Evolutionary conservation across 2,329 filamentous ascomycete genomes (phyloP), one percentile per base, ranked within the genome.

Genomic region (Periconia sp.): DNA sequence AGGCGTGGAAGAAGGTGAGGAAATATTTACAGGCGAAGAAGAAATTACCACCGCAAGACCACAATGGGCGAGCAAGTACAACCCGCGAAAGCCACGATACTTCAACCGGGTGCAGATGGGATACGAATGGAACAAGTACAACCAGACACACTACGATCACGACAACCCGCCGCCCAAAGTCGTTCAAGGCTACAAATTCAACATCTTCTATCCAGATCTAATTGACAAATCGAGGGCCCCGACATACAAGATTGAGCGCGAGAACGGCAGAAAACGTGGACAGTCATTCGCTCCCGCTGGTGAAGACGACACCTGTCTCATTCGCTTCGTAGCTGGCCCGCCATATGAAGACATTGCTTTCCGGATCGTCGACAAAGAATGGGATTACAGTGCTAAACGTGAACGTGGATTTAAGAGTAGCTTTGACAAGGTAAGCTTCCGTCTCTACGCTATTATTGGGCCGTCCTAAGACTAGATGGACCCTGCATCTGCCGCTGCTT

Each of bases 91-190:
- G 72, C 94, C 94, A 10, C 84, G 88, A 47, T 97, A 96, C 73
- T 99, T 99, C 80, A 97, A 97, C 67, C 87, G 94, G 28, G 92
- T 97, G 33, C 92, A 96, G 71, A 96, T 96, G 89, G 94, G 94
- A 39, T 99, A 97, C 70, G 94, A 99, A 71, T 99, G 94, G 94
- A 99, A 99, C 78, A 99, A 99, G 73, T 99, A 99, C 80, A 99
- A 99, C 65, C 94, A 99, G 73, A 99, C 94, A 10, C 94, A 99
- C 73, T 99, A 99, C 74, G 94, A 97, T 69, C 90, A 96, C 69
- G 92, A 97, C 66, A 96, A 97, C 63, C 94, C 94, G 2, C 94
- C 94, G 1, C 94, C 94, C 18, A 96, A 96, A 73, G 92, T 99
- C 5, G 94, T 99, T 9, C 94, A 99, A 69, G 94, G 94, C 43